Conservation (phyloP, 2,329 filamentous ascomycete genomes). For the Rutstroemia sydowiana region DNA sequence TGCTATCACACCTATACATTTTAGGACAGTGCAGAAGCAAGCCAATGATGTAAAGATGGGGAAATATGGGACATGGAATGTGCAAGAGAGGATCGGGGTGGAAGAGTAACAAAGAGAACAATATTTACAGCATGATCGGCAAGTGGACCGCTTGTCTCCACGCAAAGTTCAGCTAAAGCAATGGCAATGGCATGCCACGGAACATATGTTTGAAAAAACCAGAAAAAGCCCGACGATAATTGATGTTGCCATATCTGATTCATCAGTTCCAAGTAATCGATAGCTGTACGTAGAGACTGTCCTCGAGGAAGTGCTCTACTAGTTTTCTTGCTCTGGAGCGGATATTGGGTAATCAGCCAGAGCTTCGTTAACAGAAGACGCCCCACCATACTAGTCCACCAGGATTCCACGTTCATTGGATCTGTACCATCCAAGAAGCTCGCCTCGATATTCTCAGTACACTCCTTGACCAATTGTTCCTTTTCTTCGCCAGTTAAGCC, state of each 20-base stretch:
- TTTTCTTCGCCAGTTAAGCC: conserved; percentile 3
- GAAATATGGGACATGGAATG: too few species aligned
- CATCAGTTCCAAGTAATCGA: conserved; percentile 30
- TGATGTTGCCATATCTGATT: conserved; percentile 1
- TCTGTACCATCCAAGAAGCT: conserved; percentile 1
- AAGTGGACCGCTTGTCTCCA: conserved; percentile 32
- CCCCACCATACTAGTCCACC: neutral
- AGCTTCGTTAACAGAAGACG: conserved; percentile 29
- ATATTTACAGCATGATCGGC: conserved; percentile 32
- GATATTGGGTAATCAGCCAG: conserved; percentile 41
- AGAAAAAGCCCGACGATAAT: conserved; percentile 35
- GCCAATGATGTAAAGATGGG: too few species aligned
- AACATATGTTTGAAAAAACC: conserved; percentile 44
- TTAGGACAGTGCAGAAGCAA: too few species aligned
- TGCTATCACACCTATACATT: too few species aligned
- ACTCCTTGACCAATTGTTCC: conserved; percentile 9
- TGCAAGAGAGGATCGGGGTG: too few species aligned
- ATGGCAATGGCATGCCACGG: conserved; percentile 50
- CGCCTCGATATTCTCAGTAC: neutral
- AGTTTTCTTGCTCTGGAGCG: conserved; percentile 15
- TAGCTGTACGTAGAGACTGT: conserved; percentile 35
- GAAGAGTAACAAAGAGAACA: too few species aligned
- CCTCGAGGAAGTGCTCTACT: conserved; percentile 1
- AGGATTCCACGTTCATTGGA: neutral
- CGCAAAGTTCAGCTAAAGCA: conserved; percentile 44